phyloP scores from a whole-genome alignment of 352 stramenopile species.

The Aphanomyces stellatus region DNA sequence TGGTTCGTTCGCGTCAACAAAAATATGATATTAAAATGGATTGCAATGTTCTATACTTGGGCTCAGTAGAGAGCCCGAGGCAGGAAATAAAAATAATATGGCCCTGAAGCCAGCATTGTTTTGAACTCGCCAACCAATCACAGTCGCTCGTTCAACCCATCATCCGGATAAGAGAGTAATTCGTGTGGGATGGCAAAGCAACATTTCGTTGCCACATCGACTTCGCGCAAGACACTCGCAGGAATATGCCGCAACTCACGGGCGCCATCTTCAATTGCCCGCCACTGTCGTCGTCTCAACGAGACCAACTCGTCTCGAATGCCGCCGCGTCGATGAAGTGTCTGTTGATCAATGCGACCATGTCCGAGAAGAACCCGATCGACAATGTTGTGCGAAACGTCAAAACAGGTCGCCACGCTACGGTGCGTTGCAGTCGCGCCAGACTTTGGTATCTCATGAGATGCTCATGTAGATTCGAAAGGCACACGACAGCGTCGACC shows the following conservation, averaged over 20 bases:
- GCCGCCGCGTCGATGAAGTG: neutral
- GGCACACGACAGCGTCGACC: neutral
- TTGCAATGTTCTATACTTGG: too few relatives aligned
- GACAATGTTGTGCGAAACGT: neutral
- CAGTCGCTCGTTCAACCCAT: too few relatives aligned
- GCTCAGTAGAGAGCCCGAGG: too few relatives aligned
- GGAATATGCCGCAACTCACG: neutral
- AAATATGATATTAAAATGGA: too few relatives aligned
- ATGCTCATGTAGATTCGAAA: neutral
- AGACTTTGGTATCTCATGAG: neutral
- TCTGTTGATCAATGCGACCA: neutral
- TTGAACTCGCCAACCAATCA: too few relatives aligned
- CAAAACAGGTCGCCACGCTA: slow-evolving; percentile 3
- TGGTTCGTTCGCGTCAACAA: too few relatives aligned
- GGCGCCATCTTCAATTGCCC: slow-evolving; percentile 4
- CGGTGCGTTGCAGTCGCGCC: neutral
- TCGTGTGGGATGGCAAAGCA: too few relatives aligned
- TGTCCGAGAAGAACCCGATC: neutral
- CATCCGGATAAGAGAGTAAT: too few relatives aligned
- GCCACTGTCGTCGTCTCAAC: neutral
- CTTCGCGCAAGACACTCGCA: neutral
- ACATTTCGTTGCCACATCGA: too few relatives aligned
- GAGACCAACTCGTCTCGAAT: neutral
- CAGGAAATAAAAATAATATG: too few relatives aligned
- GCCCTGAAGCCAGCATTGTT: too few relatives aligned